Evolutionary conservation across 2,329 filamentous ascomycete genomes (phyloP).

Genomic region (Hymenoscyphus salicellus): DNA sequence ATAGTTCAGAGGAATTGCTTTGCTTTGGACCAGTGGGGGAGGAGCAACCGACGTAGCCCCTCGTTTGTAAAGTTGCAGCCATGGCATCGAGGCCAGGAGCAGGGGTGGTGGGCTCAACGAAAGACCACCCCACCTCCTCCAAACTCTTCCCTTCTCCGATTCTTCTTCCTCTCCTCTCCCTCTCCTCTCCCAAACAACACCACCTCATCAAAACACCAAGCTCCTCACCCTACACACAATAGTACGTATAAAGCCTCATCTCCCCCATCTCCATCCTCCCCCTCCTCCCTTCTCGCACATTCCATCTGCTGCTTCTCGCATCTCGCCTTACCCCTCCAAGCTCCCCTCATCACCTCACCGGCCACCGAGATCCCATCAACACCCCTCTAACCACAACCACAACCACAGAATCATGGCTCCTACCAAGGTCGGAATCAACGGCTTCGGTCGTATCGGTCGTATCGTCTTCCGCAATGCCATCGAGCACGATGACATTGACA

Average conservation of each 20-base stretch:
- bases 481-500: conserved; percentile 82
- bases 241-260: conserved; percentile 21
- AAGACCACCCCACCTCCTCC: not conserved
- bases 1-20: not conserved
- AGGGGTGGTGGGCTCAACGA: not conserved
- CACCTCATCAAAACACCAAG: conserved; percentile 4
- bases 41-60: not conserved
- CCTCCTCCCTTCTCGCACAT: not conserved
- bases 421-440: conserved; percentile 93
- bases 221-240: conserved; percentile 15
- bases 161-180: not conserved
- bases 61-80: not conserved
- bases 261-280: conserved; percentile 3
- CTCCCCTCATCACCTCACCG: not conserved
- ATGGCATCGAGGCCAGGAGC: not conserved
- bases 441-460: conserved; percentile 98
- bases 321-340: conserved; percentile 1
- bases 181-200: not conserved
- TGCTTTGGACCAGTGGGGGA: not conserved
- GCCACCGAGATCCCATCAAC: not conserved
- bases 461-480: conserved; percentile 98
- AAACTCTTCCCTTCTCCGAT: not conserved
- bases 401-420: conserved; percentile 46
- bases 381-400: conserved; percentile 19
- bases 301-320: not conserved